These are phyloP conservation scores for Patellifolia procumbens DNA, from an alignment of 179 eudicot genomes.

Conservation along the genomic window DNA sequence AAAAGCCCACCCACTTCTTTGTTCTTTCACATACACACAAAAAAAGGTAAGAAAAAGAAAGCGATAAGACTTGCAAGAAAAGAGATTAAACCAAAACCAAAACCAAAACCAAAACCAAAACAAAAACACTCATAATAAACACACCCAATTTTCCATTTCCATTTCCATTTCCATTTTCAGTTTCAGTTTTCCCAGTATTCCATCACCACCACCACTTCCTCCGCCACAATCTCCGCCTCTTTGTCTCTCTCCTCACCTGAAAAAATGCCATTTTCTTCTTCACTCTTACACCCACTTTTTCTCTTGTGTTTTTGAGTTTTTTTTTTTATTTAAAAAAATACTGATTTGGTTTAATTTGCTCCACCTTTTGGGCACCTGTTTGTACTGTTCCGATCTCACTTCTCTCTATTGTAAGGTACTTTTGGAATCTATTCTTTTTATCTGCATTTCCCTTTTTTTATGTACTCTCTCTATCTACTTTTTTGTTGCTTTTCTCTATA, in stretches of 20 bases:
- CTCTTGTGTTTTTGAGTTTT: constrained; percentile 1
- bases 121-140: not conserved
- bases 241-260: not conserved
- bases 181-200: constrained; percentile 1
- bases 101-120: not conserved
- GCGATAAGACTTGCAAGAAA: constrained; percentile 9
- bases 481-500: constrained; percentile 7
- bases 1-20: not conserved
- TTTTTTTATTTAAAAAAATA: constrained; percentile 3
- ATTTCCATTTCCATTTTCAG: too few relatives aligned
- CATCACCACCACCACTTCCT: constrained; percentile 33
- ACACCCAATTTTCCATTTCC: not conserved
- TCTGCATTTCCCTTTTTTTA: constrained; percentile 7
- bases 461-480: not conserved
- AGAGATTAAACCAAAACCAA: not conserved
- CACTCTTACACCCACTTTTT: constrained; percentile 4
- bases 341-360: not conserved
- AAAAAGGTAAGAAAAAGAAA: not conserved
- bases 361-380: constrained; percentile 26
- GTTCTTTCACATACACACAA: not conserved
- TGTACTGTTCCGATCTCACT: constrained; percentile 41
- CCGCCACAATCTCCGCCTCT: constrained; percentile 21
- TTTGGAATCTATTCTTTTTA: constrained; percentile 22
- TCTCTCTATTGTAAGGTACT: constrained; percentile 27
- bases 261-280: constrained; percentile 1